Conservation (phyloP, 805 yeast genomes). For the Metschnikowia kunwiensis region DNA sequence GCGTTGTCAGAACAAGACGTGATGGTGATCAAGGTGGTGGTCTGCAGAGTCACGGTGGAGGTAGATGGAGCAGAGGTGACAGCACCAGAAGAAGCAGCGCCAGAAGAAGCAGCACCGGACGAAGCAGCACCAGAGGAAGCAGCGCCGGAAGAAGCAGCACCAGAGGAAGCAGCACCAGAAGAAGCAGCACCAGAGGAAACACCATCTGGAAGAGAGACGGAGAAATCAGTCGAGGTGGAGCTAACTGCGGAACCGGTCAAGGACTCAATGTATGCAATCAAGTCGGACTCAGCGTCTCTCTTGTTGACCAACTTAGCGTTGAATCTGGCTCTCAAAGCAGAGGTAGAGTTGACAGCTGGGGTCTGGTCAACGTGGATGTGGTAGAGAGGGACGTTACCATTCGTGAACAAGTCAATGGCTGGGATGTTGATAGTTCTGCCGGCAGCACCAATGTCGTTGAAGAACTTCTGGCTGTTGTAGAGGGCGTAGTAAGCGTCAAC, state of each 20-base stretch:
- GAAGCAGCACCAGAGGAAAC: slow-evolving; percentile 16
- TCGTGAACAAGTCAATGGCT: slow-evolving; percentile 28
- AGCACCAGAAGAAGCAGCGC: slow-evolving; percentile 15
- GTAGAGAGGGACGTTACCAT: slow-evolving; percentile 24
- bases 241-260: slow-evolving; percentile 25
- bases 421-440: slow-evolving; percentile 34
- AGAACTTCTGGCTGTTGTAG: slow-evolving; percentile 25
- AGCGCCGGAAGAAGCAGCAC: slow-evolving; percentile 13
- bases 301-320: slow-evolving; percentile 24
- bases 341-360: slow-evolving; percentile 39
- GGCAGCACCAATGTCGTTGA: slow-evolving; percentile 29
- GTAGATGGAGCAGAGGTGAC: slow-evolving; percentile 15
- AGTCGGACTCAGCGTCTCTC: slow-evolving; percentile 31
- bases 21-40: slow-evolving; percentile 29
- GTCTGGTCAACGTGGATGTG: slow-evolving; percentile 27
- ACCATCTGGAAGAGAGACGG: slow-evolving; percentile 12
- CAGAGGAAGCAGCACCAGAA: slow-evolving; percentile 14
- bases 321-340: slow-evolving; percentile 39
- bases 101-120: slow-evolving; percentile 14
- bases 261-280: slow-evolving; percentile 22
- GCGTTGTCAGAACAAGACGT: slow-evolving; percentile 18
- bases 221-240: slow-evolving; percentile 14
- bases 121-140: slow-evolving; percentile 16
- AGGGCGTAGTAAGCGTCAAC: slow-evolving; percentile 36
- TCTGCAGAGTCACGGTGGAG: slow-evolving; percentile 13